Conservation (phyloP, 139 green algal genomes). For the Zygnema circumcarinatum region DNA sequence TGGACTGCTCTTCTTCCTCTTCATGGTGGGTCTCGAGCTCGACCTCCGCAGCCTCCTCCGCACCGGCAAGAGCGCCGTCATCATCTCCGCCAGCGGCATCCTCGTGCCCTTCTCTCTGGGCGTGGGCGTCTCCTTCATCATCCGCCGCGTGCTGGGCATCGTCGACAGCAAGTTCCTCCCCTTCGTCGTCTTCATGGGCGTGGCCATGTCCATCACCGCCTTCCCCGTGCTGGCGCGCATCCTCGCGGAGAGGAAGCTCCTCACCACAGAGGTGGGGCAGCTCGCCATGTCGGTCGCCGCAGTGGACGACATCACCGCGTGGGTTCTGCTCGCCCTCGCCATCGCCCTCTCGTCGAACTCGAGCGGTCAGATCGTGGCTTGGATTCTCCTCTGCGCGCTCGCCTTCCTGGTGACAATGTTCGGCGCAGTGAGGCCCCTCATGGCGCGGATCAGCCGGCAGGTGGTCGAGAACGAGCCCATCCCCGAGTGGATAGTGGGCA, state of each 20-base stretch:
- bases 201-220: constrained; percentile 66
- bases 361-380: constrained; percentile 20
- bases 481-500: constrained; percentile 25
- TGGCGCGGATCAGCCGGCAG: constrained; percentile 28
- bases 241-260: constrained; percentile 58
- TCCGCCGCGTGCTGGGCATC: constrained; percentile 42
- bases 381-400: constrained; percentile 56
- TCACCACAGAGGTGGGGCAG: constrained; percentile 54
- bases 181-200: constrained; percentile 64
- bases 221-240: constrained; percentile 64
- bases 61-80: constrained; percentile 38
- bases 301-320: constrained; percentile 57
- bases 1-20: constrained; percentile 67
- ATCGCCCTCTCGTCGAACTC: constrained; percentile 59
- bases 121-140: constrained; percentile 37
- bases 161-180: constrained; percentile 38
- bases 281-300: constrained; percentile 56
- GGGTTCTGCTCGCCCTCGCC: constrained; percentile 60
- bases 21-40: constrained; percentile 67
- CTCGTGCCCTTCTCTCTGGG: constrained; percentile 61
- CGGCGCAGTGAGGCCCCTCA: constrained; percentile 34
- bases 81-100: constrained; percentile 61
- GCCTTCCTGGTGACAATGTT: constrained; percentile 64
- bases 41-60: constrained; percentile 46
- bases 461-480: constrained; percentile 42